Percentiles rank a stretch among this genome's conserved stretches.
Conservation (phyloP, 257 asterid species). For the Solanum tacnaense region DNA sequence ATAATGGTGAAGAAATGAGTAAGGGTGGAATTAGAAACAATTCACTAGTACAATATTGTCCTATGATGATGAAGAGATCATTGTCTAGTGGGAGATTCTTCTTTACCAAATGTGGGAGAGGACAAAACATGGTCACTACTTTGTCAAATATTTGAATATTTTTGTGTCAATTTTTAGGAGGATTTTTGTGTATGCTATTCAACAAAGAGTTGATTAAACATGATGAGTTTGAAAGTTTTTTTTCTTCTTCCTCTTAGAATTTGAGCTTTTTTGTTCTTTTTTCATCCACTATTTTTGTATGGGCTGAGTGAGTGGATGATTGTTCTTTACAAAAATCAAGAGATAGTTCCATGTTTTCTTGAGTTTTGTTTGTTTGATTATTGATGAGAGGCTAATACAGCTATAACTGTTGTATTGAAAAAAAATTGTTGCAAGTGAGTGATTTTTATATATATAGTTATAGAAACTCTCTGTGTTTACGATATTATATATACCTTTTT, state of each 20-base stretch:
- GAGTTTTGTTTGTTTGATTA: not conserved
- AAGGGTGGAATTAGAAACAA: not conserved
- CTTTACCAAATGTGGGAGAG: not conserved
- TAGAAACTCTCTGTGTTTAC: not conserved
- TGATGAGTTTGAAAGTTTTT: not conserved
- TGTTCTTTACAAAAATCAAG: not conserved
- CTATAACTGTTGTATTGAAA: not conserved
- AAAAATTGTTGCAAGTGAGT: not conserved
- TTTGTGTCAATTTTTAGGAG: not conserved
- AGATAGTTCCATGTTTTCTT: not conserved
- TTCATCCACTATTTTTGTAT: not conserved
- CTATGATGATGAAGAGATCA: conserved; percentile 1
- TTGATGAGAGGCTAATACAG: not conserved
- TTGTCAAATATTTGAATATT: not conserved
- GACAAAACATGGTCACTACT: not conserved
- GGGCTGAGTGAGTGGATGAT: not conserved
- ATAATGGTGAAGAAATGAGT: not conserved
- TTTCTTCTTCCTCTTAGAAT: not conserved
- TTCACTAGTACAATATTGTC: not conserved
- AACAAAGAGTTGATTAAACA: not conserved
- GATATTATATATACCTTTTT: not conserved
- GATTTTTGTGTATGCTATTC: not conserved
- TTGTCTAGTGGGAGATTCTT: conserved; percentile 5
- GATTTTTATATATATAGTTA: not conserved
- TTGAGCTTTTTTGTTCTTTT: not conserved